Evolutionary conservation across 2,329 filamentous ascomycete genomes (phyloP), one percentile per base, ranked within the genome.

Genomic region (Penicillium sp.): DNA sequence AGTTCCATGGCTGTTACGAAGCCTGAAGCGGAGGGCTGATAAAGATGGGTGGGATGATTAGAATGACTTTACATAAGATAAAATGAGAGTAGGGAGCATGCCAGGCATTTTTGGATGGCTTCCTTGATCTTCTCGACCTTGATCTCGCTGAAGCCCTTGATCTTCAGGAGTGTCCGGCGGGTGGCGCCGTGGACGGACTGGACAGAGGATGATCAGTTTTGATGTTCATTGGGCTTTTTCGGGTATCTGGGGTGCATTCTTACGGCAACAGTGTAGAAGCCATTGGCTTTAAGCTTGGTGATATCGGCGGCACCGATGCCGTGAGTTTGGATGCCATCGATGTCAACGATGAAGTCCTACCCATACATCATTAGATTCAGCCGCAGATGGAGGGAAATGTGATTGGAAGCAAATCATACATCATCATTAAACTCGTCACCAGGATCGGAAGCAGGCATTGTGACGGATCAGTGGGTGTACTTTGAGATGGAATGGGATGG

Each of bases 101-200:
- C 84, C 72, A 84, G 76, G 60, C 83, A 86, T 72, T 88, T 88
- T 48, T 81, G 79, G 55, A 86, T 82, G 51, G 87, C 87, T 65
- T 90, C 88, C 69, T 88, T 89, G 70, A 90, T 82, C 72, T 89
- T 90, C 63, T 90, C 87, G 4, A 89, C 87, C 72, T 90, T 90
- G 69, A 86, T 80, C 70, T 89, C 87, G 58, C 86, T 89, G 73
- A 89, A 88, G 8, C 87, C 88, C 69, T 88, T 89, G 73, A 90
- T 89, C 71, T 86, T 89, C 55, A 86, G 75, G 15, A 90, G 78
- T 17, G 80, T 84, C 67, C 82, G 84, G 54, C 84, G 82, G 43
- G 85, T 88, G 15, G 85, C 84, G 15, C 81, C 78, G 63, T 87
- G 82, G 38, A 89, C 84, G 47, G 84, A 83, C 85, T 88, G 65